Percentiles rank a stretch among this genome's conserved stretches.
phyloP scores from a whole-genome alignment of 1,139 yeast species.

The Geotrichum restrictum region DNA sequence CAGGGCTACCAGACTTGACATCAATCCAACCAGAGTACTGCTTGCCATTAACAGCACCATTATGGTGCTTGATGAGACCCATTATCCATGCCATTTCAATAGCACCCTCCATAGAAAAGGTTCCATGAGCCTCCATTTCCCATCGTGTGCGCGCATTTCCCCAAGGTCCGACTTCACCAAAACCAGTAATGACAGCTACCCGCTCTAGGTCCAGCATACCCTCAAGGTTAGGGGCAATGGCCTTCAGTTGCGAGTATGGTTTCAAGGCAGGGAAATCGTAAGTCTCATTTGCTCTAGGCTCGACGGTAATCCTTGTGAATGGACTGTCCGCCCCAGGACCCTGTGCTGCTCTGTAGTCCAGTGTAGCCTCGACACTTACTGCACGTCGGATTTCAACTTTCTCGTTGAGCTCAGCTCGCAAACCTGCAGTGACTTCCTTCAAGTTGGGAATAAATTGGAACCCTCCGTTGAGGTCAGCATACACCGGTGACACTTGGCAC shows the following conservation, averaged over 20 bases:
- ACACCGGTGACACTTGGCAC: constrained; percentile 89
- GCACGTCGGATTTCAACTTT: constrained; percentile 92
- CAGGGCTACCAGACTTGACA: constrained; percentile 85
- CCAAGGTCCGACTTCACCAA: constrained; percentile 98
- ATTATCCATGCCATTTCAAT: constrained; percentile 99
- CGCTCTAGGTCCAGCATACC: constrained; percentile 89
- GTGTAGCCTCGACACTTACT: constrained; percentile 85
- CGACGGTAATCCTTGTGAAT: constrained; percentile 65
- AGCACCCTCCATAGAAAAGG: constrained; percentile 96
- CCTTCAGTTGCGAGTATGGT: constrained; percentile 67
- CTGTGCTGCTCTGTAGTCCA: constrained; percentile 85
- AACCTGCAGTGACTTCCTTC: constrained; percentile 76
- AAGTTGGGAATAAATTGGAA: constrained; percentile 87
- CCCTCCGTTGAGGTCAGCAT: constrained; percentile 98
- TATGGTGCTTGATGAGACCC: constrained; percentile 93
- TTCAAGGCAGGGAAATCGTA: constrained; percentile 88
- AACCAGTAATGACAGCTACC: constrained; percentile 92
- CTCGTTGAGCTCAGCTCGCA: constrained; percentile 77
- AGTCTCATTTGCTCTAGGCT: constrained; percentile 93
- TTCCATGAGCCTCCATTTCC: constrained; percentile 97
- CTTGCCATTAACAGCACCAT: constrained; percentile 85
- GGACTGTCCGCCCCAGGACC: constrained; percentile 89
- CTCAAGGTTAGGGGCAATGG: constrained; percentile 65
- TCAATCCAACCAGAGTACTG: constrained; percentile 95
- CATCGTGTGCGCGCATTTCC: constrained; percentile 98